Conservation (phyloP, 2,329 filamentous ascomycete genomes). For the Apiospora phragmitis region DNA sequence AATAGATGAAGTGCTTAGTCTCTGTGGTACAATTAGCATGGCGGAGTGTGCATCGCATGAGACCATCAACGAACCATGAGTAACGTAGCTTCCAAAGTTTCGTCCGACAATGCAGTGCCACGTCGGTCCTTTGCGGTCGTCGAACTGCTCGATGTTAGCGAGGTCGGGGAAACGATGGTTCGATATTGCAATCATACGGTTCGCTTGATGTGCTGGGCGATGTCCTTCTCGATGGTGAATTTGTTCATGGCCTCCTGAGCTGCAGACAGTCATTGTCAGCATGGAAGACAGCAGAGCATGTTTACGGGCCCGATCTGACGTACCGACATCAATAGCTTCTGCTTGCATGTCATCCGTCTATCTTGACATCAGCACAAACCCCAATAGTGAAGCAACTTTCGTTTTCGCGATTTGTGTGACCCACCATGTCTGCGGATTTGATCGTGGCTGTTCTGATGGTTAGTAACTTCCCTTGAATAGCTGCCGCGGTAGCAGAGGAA, state of each 20-base stretch:
- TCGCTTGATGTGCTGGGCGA: conserved; percentile 36
- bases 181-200: conserved; percentile 46
- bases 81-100: conserved; percentile 99
- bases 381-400: conserved; percentile 14
- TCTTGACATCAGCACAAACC: conserved; percentile 31
- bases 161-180: conserved; percentile 7
- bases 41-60: conserved; percentile 1
- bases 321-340: conserved; percentile 94
- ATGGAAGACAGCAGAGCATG: background rate
- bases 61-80: conserved; percentile 69
- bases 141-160: conserved; percentile 64
- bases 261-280: conserved; percentile 30
- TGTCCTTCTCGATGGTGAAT: conserved; percentile 62
- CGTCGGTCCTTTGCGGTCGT: conserved; percentile 93
- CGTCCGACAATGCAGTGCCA: conserved; percentile 99
- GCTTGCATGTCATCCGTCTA: conserved; percentile 97
- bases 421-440: conserved; percentile 98
- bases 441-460: conserved; percentile 70
- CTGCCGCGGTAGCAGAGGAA: background rate
- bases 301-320: conserved; percentile 38
- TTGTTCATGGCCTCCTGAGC: conserved; percentile 65
- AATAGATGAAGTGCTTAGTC: conserved; percentile 99
- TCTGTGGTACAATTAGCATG: conserved; percentile 54
- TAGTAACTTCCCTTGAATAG: background rate
- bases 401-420: conserved; percentile 22